phyloP scores from a whole-genome alignment of 1,284 basidiomycete species.

The Phaffia rhodozyma region DNA sequence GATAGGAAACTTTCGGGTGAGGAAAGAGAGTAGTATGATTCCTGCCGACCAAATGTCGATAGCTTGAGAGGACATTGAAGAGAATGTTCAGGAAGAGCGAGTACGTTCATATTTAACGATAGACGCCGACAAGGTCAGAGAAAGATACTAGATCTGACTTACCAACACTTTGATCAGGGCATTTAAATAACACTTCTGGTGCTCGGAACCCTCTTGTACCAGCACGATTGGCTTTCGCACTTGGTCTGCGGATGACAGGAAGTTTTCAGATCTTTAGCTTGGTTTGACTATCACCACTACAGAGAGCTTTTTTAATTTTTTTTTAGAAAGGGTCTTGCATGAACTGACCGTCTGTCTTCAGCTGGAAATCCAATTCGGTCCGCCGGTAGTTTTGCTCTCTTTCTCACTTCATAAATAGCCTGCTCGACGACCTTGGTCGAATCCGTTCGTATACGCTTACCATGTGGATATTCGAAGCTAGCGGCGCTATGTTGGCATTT shows the following conservation, averaged over 20 bases:
- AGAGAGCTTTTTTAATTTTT: neutral
- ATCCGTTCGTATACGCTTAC: constrained; percentile 33
- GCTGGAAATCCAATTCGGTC: constrained; percentile 35
- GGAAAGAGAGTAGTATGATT: constrained; percentile 81
- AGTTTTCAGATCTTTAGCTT: neutral
- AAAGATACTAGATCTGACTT: constrained; percentile 26
- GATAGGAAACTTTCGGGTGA: constrained; percentile 84
- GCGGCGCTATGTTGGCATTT: constrained; percentile 61
- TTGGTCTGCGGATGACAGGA: constrained; percentile 43
- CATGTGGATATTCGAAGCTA: constrained; percentile 52
- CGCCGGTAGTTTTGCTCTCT: constrained; percentile 36
- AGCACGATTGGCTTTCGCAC: constrained; percentile 88
- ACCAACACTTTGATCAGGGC: constrained; percentile 86
- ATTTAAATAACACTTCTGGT: constrained; percentile 92
- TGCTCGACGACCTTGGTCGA: constrained; percentile 32
- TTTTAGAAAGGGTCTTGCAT: neutral
- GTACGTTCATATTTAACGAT: neutral
- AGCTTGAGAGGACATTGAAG: constrained; percentile 41
- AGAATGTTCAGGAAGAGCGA: constrained; percentile 10
- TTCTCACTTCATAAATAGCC: constrained; percentile 51
- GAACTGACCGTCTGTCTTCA: constrained; percentile 34
- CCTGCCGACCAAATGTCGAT: constrained; percentile 96
- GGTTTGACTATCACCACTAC: no score
- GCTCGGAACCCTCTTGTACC: constrained; percentile 95
- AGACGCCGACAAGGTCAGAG: neutral